Evolutionary conservation across 345 rosid genomes (phyloP).

Genomic region (Salix caprea): DNA sequence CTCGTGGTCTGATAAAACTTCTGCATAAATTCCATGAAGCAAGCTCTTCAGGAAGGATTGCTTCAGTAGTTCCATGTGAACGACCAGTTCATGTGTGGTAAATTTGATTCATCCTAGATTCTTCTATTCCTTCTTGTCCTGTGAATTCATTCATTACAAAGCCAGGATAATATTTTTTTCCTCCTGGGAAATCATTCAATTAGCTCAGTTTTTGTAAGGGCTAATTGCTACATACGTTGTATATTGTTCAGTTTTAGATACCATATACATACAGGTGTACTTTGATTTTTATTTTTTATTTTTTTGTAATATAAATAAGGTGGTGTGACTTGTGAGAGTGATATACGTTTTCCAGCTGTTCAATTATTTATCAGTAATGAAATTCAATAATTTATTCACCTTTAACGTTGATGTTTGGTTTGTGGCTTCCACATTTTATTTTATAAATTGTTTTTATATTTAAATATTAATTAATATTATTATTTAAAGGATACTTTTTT

Average conservation of each 20-base stretch:
- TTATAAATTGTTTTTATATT: no score
- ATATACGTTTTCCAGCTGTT: background rate
- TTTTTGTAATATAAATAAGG: background rate
- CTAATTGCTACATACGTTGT: conserved; percentile 12
- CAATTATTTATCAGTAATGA: no score
- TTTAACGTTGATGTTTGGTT: background rate
- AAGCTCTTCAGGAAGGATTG: conserved; percentile 18
- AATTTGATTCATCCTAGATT: background rate
- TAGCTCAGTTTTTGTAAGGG: conserved; percentile 46
- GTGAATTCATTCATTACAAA: conserved; percentile 16
- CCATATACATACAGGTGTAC: background rate
- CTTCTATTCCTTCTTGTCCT: background rate
- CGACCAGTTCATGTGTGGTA: conserved; percentile 20
- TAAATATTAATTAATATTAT: no score
- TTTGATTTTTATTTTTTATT: background rate
- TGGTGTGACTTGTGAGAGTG: background rate
- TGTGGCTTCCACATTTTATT: no score
- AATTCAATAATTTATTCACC: no score
- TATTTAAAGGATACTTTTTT: no score
- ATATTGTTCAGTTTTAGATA: no score
- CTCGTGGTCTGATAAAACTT: conserved; percentile 37
- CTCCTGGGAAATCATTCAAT: background rate
- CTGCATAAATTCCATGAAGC: conserved; percentile 43
- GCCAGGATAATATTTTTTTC: background rate
- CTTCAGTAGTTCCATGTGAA: conserved; percentile 20